A percentile compares a stretch with the other conserved stretches of the same genome.
phyloP scores from a whole-genome alignment of 1,284 basidiomycete genomes.

The Flammula alnicola region DNA sequence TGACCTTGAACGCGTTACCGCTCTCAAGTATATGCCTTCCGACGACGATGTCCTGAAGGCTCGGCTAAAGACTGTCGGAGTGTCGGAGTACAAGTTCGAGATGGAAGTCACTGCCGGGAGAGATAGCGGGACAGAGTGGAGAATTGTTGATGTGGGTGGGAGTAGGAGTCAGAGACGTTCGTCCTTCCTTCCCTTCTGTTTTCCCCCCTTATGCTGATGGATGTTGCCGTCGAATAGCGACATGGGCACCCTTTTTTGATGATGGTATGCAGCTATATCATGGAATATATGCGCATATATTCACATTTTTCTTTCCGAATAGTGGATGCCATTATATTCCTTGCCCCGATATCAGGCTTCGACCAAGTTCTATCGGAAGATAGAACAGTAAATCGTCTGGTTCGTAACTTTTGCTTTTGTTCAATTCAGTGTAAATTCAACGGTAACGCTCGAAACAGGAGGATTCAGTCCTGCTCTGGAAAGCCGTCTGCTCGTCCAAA shows the following conservation, averaged over 20 bases:
- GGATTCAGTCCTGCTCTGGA: conserved; percentile 82
- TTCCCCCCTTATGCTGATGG: conserved; percentile 5
- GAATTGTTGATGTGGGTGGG: conserved; percentile 80
- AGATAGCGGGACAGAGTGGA: conserved; percentile 77
- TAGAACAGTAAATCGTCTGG: conserved; percentile 69
- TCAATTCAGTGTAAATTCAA: not conserved
- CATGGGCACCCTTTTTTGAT: conserved; percentile 80
- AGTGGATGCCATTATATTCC: conserved; percentile 81
- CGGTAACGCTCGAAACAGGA: conserved; percentile 49
- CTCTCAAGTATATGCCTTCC: conserved; percentile 64
- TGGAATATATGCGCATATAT: conserved; percentile 1
- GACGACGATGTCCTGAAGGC: conserved; percentile 80
- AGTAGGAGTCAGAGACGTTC: conserved; percentile 66
- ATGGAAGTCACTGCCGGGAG: conserved; percentile 72
- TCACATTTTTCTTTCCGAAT: conserved; percentile 1
- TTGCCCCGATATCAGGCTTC: conserved; percentile 80
- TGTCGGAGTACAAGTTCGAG: conserved; percentile 78
- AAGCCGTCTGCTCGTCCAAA: conserved; percentile 75
- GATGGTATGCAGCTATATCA: conserved; percentile 52
- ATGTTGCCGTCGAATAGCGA: conserved; percentile 35
- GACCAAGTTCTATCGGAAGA: conserved; percentile 79
- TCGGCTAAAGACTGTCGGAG: conserved; percentile 75
- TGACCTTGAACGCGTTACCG: conserved; percentile 69
- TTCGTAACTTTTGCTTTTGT: conserved; percentile 36
- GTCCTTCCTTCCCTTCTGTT: conserved; percentile 23